phyloP scores from a whole-genome alignment of 257 asterid species.

The Forsythia suspensa region DNA sequence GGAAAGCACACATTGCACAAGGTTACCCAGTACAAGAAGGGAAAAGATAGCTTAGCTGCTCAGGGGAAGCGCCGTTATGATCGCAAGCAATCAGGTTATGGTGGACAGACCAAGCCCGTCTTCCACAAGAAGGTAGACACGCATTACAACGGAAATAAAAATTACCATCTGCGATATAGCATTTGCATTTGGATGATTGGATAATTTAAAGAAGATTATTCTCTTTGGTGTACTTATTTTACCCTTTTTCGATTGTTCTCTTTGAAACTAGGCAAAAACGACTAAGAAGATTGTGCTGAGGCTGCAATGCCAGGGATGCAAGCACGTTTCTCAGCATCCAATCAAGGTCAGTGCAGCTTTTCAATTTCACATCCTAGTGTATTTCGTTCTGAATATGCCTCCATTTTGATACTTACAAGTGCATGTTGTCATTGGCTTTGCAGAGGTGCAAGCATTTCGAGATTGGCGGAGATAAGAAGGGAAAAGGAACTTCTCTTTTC shows the following conservation, averaged over 20 bases:
- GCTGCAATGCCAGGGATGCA: constrained; percentile 50
- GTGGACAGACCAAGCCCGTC: constrained; percentile 52
- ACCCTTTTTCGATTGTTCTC: background rate
- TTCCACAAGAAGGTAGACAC: constrained; percentile 45
- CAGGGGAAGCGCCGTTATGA: constrained; percentile 50
- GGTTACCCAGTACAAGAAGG: constrained; percentile 52
- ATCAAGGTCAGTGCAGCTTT: constrained; percentile 31
- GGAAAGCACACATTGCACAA: constrained; percentile 48
- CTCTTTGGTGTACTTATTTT: background rate
- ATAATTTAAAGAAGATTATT: background rate
- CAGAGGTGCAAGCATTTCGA: constrained; percentile 54
- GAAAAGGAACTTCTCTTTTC: constrained; percentile 45
- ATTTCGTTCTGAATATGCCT: background rate
- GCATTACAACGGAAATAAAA: no score
- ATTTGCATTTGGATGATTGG: background rate
- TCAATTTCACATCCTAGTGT: background rate
- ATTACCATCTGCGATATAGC: background rate
- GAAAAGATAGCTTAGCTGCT: constrained; percentile 48
- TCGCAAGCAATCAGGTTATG: constrained; percentile 50
- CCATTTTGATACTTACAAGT: background rate
- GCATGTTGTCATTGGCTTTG: background rate
- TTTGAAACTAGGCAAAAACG: constrained; percentile 36
- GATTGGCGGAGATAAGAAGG: constrained; percentile 49
- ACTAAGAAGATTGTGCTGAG: constrained; percentile 51
- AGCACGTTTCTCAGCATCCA: constrained; percentile 44